Evolutionary conservation across 2,329 filamentous ascomycete genomes (phyloP).

Genomic region (Parafenestella ontariensis): DNA sequence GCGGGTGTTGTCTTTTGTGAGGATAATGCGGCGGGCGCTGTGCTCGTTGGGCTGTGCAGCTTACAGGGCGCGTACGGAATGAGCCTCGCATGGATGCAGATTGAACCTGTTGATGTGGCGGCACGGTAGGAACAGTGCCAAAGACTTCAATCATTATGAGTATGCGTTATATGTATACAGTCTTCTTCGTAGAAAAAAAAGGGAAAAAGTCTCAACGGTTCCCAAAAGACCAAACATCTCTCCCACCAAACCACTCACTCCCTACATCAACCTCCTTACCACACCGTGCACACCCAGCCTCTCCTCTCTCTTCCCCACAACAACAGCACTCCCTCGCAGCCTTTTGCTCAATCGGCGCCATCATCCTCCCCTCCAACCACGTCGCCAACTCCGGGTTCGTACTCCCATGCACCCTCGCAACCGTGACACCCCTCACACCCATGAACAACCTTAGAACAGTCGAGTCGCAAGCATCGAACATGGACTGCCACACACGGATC

Average conservation of each 20-base stretch:
- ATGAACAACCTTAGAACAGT: conserved; percentile 54
- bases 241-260: conserved; percentile 21
- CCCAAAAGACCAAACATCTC: conserved; percentile 31
- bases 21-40: not conserved
- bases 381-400: conserved; percentile 51
- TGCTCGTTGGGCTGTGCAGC: not conserved
- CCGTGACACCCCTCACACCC: conserved; percentile 54
- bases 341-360: conserved; percentile 40
- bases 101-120: not conserved
- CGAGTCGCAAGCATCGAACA: conserved; percentile 49
- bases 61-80: not conserved
- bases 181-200: not conserved
- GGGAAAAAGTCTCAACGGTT: conserved; percentile 16
- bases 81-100: no score
- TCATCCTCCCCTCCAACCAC: conserved; percentile 56
- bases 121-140: not conserved
- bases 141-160: not conserved
- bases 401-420: conserved; percentile 53
- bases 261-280: conserved; percentile 15
- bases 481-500: conserved; percentile 57
- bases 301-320: conserved; percentile 36
- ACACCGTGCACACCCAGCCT: conserved; percentile 41
- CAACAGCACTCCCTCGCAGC: conserved; percentile 22
- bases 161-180: not conserved
- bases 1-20: not conserved